Percentiles rank a stretch among this genome's conserved stretches.
Conservation (phyloP, 1,284 basidiomycete species). For the Vanrija pseudolonga region DNA sequence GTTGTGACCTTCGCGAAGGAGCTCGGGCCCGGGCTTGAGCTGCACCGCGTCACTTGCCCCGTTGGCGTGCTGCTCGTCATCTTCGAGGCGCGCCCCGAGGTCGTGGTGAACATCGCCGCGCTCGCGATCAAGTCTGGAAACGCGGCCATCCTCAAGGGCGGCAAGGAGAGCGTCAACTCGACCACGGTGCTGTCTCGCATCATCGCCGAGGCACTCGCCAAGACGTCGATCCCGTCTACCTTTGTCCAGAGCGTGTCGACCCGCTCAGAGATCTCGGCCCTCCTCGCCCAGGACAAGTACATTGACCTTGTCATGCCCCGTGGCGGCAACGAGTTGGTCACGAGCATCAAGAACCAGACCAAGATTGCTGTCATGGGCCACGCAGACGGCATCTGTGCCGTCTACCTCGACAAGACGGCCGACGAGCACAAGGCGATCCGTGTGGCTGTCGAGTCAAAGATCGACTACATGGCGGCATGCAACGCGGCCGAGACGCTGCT, state of each 20-base stretch:
- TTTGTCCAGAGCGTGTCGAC: conserved; percentile 93
- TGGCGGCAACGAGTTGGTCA: conserved; percentile 87
- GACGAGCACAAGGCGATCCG: conserved; percentile 71
- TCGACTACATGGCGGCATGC: conserved; percentile 93
- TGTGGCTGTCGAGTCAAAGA: conserved; percentile 89
- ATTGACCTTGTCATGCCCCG: conserved; percentile 94
- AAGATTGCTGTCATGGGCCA: conserved; percentile 98
- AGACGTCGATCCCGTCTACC: conserved; percentile 67
- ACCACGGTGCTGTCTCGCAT: conserved; percentile 68
- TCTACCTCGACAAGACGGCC: conserved; percentile 62
- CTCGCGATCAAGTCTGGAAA: conserved; percentile 98
- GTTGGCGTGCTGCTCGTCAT: conserved; percentile 96
- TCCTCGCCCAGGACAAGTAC: conserved; percentile 81
- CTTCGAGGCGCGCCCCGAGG: conserved; percentile 96
- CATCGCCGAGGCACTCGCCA: conserved; percentile 72
- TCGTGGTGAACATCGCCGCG: conserved; percentile 94
- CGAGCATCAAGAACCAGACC: conserved; percentile 81
- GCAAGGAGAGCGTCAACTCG: conserved; percentile 83
- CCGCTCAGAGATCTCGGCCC: conserved; percentile 80
- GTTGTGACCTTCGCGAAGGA: conserved; percentile 80
- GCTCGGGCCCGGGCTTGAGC: conserved; percentile 78
- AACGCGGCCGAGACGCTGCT: conserved; percentile 90
- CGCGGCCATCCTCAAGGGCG: conserved; percentile 93
- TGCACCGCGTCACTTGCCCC: conserved; percentile 92
- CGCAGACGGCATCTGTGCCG: conserved; percentile 57